Percentiles rank a stretch among this genome's conserved stretches.
phyloP scores from a whole-genome alignment of 2,329 filamentous ascomycete genomes.

The Clarireedia homoeocarpa region DNA sequence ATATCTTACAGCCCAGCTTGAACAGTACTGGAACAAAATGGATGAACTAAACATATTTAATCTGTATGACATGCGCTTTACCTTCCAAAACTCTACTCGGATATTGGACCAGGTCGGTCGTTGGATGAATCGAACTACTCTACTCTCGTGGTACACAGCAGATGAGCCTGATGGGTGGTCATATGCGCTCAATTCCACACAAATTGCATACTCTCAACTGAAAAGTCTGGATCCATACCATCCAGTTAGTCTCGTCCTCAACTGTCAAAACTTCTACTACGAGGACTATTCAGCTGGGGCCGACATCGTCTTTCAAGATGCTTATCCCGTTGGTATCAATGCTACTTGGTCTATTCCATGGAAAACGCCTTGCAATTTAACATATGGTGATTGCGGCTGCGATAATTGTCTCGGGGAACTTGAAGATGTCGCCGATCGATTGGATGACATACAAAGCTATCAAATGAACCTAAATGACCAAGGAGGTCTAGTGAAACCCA shows the following conservation, averaged over 20 bases:
- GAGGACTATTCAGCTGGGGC: slow-evolving; percentile 40
- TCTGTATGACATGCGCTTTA: slow-evolving; percentile 32
- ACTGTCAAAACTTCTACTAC: slow-evolving; percentile 46
- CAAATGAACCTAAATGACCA: slow-evolving; percentile 31
- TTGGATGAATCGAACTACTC: slow-evolving; percentile 29
- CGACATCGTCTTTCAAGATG: slow-evolving; percentile 43
- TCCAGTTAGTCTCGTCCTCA: slow-evolving; percentile 42
- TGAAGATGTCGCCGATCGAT: slow-evolving; percentile 36
- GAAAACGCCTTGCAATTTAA: slow-evolving; percentile 40
- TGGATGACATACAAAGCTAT: slow-evolving; percentile 35
- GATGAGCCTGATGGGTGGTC: slow-evolving; percentile 40
- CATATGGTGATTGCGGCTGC: slow-evolving; percentile 46
- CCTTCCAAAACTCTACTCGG: slow-evolving; percentile 32
- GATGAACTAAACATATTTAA: slow-evolving; percentile 38
- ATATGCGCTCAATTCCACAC: slow-evolving; percentile 36
- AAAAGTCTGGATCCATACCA: slow-evolving; percentile 43
- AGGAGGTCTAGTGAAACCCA: slow-evolving; percentile 30
- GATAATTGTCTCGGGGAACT: slow-evolving; percentile 37
- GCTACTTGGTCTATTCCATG: slow-evolving; percentile 37
- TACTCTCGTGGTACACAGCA: slow-evolving; percentile 46
- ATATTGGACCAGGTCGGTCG: slow-evolving; percentile 23
- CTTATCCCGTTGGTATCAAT: slow-evolving; percentile 42
- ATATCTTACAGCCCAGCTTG: slow-evolving; percentile 31
- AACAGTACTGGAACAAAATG: slow-evolving; percentile 34
- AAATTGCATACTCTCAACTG: slow-evolving; percentile 36